Evolutionary conservation across 2,329 filamentous ascomycete species (phyloP), one percentile per base, ranked within the genome.

Genomic region (Epicoccum sorghinum): DNA sequence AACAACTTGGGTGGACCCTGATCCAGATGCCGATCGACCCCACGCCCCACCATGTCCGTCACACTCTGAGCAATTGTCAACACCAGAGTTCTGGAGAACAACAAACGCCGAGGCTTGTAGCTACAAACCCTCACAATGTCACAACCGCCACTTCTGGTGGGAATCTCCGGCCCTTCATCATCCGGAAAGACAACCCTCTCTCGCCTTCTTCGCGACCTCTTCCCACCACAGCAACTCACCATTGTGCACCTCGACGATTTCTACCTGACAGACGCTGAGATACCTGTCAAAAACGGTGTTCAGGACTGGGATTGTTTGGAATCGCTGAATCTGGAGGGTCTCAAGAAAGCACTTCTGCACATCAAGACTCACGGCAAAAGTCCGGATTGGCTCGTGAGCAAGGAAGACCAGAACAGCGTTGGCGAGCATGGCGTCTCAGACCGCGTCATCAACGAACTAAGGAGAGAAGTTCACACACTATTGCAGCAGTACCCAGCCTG

Each of bases 231-330:
- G 13, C 62, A 63, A n/a, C 59, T 86, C 13, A 93, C 92, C 69
- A 90, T 98, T 68, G 82, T 99, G 22, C 95, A 99, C 73, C 87
- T 96, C 73, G 95, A 99, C 78, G 95, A 99, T 75, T 99, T 98
- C 73, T 99, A 96, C 78, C 87, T 86, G 61, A 81, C 89, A 1
- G 93, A 98, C 71, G 77, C 83, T 27, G 83, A 91, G 83, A 84
- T 84, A 35, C 77, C 80, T 2, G 70, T 82, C 13, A 78, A 79
- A 24, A 60, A 73, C n/a, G 68, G 66, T 4, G 78, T 96, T 10
- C 80, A 89, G 60, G 93, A 99, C 77, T 98, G 95, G 93, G 95
- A 99, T 75, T 96, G 93, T 66, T 80, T 90, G 13, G 89, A 88
- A 60, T 83, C 93, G 7, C 79, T 99, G 50, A 84, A 93, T 61